These are phyloP conservation scores for Dianthus caryophyllus DNA, from an alignment of 148 eudicot species.

Conservation along the genomic window DNA sequence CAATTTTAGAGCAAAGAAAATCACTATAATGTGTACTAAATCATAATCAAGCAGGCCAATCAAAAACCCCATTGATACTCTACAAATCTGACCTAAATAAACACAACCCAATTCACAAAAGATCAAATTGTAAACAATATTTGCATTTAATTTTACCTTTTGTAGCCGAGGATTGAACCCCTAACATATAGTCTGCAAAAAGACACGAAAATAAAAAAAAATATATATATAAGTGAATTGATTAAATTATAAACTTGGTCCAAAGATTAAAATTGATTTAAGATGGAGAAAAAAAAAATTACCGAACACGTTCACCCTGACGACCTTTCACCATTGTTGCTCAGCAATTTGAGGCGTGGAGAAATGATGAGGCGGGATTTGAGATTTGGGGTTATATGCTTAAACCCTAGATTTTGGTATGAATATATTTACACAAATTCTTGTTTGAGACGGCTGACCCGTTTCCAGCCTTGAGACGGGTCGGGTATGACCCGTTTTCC, in stretches of 20 bases:
- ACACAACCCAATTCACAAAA: slow-evolving; percentile 9
- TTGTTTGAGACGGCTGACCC: too few relatives aligned
- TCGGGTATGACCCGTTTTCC: too few relatives aligned
- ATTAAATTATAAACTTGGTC: not conserved
- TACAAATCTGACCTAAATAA: not conserved
- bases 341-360: not conserved
- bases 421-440: too few relatives aligned
- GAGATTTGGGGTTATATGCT: not conserved
- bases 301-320: slow-evolving; percentile 85
- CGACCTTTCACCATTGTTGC: slow-evolving; percentile 73
- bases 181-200: slow-evolving; percentile 43
- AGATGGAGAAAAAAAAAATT: not conserved
- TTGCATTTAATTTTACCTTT: slow-evolving; percentile 37
- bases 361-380: not conserved
- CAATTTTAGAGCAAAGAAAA: not conserved
- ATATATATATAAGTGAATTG: not conserved
- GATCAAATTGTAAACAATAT: too few relatives aligned
- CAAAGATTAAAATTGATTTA: not conserved
- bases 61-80: not conserved
- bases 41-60: not conserved
- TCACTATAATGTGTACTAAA: not conserved
- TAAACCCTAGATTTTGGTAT: not conserved
- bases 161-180: slow-evolving; percentile 69
- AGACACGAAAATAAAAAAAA: not conserved
- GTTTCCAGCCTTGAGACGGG: too few relatives aligned